Percentiles rank a stretch among this genome's conserved stretches.
Conservation (phyloP, 305 asterid genomes). For the Rubia tinctorum region DNA sequence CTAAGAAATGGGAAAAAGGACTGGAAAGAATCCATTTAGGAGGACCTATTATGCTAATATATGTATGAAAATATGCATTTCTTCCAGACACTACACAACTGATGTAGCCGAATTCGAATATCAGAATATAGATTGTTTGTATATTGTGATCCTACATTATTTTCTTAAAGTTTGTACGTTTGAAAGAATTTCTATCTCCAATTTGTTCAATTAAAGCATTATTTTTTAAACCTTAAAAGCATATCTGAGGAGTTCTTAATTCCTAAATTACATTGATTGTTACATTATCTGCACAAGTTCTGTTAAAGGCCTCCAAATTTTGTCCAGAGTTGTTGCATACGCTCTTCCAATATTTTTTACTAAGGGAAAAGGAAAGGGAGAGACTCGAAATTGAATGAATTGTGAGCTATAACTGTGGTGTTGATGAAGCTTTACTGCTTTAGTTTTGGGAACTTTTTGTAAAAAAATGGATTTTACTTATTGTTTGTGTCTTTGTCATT, state of each 20-base stretch:
- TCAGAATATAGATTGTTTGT: not conserved
- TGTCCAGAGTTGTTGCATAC: not conserved
- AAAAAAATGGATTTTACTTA: not conserved
- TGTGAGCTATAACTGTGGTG: not conserved
- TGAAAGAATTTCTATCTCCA: not conserved
- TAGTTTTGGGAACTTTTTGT: not conserved
- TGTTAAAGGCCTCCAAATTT: not conserved
- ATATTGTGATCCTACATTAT: not conserved
- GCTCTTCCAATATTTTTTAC: not conserved
- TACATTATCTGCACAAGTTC: not conserved
- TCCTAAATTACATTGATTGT: not conserved
- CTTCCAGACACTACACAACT: not conserved
- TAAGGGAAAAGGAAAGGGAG: no score
- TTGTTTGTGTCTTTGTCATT: not conserved
- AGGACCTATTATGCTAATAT: not conserved
- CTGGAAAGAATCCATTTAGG: not conserved
- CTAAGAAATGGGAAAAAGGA: not conserved
- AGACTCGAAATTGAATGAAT: not conserved
- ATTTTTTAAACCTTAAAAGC: not conserved
- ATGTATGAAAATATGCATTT: not conserved
- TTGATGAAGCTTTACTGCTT: not conserved
- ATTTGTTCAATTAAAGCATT: not conserved
- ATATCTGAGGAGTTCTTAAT: not conserved
- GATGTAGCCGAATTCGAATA: not conserved
- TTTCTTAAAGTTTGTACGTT: not conserved